These are phyloP conservation scores for Emergomyces orientalis DNA, from an alignment of 2,329 filamentous ascomycete species.

Conservation along the genomic window DNA sequence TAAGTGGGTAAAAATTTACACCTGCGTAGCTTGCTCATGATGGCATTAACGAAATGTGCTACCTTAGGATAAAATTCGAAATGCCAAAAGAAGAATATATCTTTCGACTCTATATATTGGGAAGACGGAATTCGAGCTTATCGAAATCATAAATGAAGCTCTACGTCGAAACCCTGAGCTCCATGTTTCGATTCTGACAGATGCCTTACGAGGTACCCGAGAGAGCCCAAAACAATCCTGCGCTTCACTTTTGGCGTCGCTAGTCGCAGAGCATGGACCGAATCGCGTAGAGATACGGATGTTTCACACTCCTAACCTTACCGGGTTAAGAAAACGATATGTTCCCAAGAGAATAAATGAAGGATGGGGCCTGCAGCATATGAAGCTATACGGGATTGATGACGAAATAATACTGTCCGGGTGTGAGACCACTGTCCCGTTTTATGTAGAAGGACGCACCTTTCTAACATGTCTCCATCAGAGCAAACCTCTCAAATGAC, in stretches of 20 bases:
- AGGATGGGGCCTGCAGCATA: constrained; percentile 96
- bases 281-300: constrained; percentile 86
- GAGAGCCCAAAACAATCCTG: constrained; percentile 79
- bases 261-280: constrained; percentile 75
- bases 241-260: constrained; percentile 73
- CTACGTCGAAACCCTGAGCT: constrained; percentile 65
- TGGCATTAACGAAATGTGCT: background rate
- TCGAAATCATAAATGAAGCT: constrained; percentile 66
- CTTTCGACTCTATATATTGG: constrained; percentile 96
- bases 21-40: too few species aligned
- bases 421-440: constrained; percentile 35
- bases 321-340: constrained; percentile 70
- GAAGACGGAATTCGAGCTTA: constrained; percentile 81
- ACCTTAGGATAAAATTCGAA: constrained; percentile 63
- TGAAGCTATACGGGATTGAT: constrained; percentile 96
- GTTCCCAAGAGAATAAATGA: constrained; percentile 90
- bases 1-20: constrained; percentile 28
- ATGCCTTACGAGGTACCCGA: constrained; percentile 81
- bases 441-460: background rate
- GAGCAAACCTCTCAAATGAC: constrained; percentile 80
- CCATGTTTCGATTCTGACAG: constrained; percentile 79
- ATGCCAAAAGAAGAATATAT: constrained; percentile 71
- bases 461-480: constrained; percentile 21
- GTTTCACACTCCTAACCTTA: constrained; percentile 96
- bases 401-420: constrained; percentile 93